Percentiles rank a stretch among this genome's conserved stretches.
phyloP scores from a whole-genome alignment of 306 rosid genomes.

The Lotus japonicus region DNA sequence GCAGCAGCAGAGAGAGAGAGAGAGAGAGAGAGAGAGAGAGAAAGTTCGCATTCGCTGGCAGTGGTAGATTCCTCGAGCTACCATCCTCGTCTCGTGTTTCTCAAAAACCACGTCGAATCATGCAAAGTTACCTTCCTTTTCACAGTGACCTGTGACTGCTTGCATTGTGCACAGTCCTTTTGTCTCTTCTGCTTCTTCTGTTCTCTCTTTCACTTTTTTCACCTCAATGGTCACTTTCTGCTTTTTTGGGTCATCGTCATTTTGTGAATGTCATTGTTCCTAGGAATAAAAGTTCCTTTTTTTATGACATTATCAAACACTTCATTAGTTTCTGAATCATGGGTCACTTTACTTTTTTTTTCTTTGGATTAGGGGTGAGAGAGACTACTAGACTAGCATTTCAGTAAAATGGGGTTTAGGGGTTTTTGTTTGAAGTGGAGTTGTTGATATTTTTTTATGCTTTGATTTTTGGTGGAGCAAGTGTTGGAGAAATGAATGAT shows the following conservation, averaged over 20 bases:
- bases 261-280: neutral
- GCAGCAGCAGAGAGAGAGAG: too few relatives aligned
- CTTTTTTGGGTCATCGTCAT: neutral
- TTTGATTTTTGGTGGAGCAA: neutral
- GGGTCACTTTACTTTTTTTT: too few relatives aligned
- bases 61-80: conserved; percentile 26
- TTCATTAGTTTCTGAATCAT: too few relatives aligned
- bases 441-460: neutral
- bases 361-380: conserved; percentile 6
- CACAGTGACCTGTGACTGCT: neutral
- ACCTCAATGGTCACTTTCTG: conserved; percentile 15
- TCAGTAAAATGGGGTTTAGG: neutral
- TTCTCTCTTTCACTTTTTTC: conserved; percentile 2
- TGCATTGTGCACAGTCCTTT: neutral
- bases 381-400: too few relatives aligned
- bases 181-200: neutral
- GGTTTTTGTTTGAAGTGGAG: neutral
- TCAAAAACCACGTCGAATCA: neutral
- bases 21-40: too few relatives aligned
- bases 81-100: conserved; percentile 7
- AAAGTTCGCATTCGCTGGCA: neutral
- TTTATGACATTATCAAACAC: too few relatives aligned
- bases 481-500: conserved; percentile 42
- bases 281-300: neutral
- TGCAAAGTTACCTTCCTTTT: neutral